Conservation (phyloP, 345 rosid species). For the Kandelia obovata region DNA sequence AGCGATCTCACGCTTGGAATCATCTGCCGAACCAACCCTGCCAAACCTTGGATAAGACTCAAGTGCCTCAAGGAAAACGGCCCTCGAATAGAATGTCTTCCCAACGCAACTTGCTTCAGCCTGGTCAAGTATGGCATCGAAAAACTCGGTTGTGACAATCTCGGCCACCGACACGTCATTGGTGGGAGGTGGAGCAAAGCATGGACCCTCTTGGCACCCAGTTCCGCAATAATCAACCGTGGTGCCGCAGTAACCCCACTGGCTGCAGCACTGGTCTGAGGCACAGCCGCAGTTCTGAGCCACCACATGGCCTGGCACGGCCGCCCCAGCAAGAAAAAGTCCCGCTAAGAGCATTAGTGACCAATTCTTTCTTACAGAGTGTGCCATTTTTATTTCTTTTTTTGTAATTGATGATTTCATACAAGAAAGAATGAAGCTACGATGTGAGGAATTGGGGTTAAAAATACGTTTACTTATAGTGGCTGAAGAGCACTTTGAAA, state of each 20-base stretch:
- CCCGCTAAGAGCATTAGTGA: not conserved
- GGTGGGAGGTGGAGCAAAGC: slow-evolving; percentile 12
- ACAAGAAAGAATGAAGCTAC: too few relatives aligned
- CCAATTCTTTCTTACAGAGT: not conserved
- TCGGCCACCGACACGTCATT: slow-evolving; percentile 29
- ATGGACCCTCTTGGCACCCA: slow-evolving; percentile 51
- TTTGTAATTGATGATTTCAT: not conserved
- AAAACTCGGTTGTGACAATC: slow-evolving; percentile 42
- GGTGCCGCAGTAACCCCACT: slow-evolving; percentile 41
- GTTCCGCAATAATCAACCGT: slow-evolving; percentile 34
- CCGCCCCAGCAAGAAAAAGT: slow-evolving; percentile 27
- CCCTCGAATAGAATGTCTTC: slow-evolving; percentile 52
- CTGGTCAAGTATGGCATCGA: slow-evolving; percentile 40
- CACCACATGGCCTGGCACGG: slow-evolving; percentile 25
- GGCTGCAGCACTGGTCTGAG: slow-evolving; percentile 44
- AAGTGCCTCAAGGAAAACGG: slow-evolving; percentile 52
- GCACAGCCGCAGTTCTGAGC: slow-evolving; percentile 60
- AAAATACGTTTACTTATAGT: too few relatives aligned
- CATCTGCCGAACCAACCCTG: slow-evolving; percentile 42
- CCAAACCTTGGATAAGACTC: slow-evolving; percentile 50
- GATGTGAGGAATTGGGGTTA: too few relatives aligned
- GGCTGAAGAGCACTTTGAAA: too few relatives aligned
- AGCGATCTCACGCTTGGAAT: slow-evolving; percentile 67
- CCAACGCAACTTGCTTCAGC: slow-evolving; percentile 52
- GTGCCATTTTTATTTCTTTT: not conserved